Conservation (phyloP, 345 rosid genomes). For the Clausena lansium region DNA sequence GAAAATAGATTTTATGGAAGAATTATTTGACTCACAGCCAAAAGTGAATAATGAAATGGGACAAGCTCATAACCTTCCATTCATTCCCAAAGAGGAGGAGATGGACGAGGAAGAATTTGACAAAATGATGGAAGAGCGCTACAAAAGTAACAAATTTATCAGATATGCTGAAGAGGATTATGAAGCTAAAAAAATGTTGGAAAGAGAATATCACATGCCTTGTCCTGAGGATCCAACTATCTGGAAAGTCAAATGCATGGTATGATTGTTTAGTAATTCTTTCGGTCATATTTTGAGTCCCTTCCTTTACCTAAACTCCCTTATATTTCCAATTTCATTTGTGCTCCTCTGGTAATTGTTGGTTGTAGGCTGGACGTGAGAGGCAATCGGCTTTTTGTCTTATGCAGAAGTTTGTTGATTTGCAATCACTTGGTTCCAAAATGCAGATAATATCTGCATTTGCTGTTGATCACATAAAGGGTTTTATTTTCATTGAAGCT, state of each 20-base stretch:
- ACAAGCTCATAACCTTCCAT: constrained; percentile 34
- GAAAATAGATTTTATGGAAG: constrained; percentile 46
- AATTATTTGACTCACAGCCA: constrained; percentile 40
- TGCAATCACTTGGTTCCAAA: constrained; percentile 56
- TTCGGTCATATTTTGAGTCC: background rate
- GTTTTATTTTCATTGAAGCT: constrained; percentile 80
- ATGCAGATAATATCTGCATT: constrained; percentile 72
- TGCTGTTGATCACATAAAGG: constrained; percentile 71
- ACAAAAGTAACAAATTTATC: constrained; percentile 40
- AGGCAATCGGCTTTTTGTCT: constrained; percentile 76
- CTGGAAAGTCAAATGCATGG: constrained; percentile 96
- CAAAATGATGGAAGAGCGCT: constrained; percentile 83
- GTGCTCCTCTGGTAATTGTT: constrained; percentile 21
- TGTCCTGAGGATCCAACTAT: constrained; percentile 57
- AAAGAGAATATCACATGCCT: constrained; percentile 49
- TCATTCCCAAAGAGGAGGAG: constrained; percentile 81
- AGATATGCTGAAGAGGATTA: constrained; percentile 58
- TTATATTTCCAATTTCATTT: background rate
- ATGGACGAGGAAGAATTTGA: constrained; percentile 75
- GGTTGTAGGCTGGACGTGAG: constrained; percentile 76
- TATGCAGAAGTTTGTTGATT: constrained; percentile 90
- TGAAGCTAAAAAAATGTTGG: constrained; percentile 49
- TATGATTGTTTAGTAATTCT: constrained; percentile 24
- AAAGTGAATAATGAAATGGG: constrained; percentile 42
- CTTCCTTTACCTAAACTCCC: background rate